A percentile compares a stretch with the other conserved stretches of the same genome.
These are phyloP conservation scores for Echium plantagineum DNA, from an alignment of 257 asterid species.

Conservation along the genomic window DNA sequence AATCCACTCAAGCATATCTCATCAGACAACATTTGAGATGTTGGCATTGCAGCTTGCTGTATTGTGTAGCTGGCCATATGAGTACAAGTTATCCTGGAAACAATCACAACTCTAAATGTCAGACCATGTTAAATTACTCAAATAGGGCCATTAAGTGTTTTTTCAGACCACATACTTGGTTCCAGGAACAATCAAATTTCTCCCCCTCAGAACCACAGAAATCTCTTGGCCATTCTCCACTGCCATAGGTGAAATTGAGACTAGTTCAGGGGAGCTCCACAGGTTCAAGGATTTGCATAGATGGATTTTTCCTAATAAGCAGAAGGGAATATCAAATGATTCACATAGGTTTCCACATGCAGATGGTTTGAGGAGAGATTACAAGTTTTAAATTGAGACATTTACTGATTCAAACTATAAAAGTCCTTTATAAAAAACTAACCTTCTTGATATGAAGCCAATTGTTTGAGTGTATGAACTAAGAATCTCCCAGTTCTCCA, in stretches of 20 bases:
- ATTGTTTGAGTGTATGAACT: constrained; percentile 48
- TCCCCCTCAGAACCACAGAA: constrained; percentile 55
- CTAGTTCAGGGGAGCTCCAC: constrained; percentile 42
- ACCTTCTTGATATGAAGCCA: constrained; percentile 62
- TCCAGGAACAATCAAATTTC: constrained; percentile 36
- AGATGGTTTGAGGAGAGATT: neutral
- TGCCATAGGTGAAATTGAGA: constrained; percentile 67
- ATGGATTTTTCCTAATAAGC: constrained; percentile 43
- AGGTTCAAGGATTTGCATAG: constrained; percentile 42
- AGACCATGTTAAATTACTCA: neutral
- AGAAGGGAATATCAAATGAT: constrained; percentile 7
- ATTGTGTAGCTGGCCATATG: constrained; percentile 32
- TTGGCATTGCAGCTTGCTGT: constrained; percentile 21
- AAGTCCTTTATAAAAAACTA: constrained; percentile 6
- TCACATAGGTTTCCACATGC: neutral
- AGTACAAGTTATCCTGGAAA: constrained; percentile 64
- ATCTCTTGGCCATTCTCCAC: constrained; percentile 65
- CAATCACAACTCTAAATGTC: constrained; percentile 2
- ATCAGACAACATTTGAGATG: constrained; percentile 27
- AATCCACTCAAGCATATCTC: constrained; percentile 44
- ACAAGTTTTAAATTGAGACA: neutral
- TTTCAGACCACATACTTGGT: constrained; percentile 35
- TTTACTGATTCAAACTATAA: neutral
- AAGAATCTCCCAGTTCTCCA: constrained; percentile 67
- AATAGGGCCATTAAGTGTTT: neutral